Evolutionary conservation across 2,329 filamentous ascomycete species (phyloP), one percentile per base, ranked within the genome.

Genomic region (Orbilia oligospora): DNA sequence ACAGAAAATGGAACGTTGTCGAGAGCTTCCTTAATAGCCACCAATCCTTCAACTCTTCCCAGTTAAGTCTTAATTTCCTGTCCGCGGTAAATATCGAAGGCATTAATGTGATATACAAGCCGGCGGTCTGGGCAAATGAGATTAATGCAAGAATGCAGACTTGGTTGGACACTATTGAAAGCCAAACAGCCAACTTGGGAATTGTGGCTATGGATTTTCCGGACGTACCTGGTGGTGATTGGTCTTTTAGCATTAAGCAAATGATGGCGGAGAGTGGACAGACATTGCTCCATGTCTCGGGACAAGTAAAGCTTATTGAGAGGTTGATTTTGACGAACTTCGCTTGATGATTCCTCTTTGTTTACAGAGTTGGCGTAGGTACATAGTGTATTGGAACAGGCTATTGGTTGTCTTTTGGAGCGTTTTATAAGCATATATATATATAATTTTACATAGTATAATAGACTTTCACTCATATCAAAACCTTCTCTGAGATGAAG

Each of bases 201-300:
- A 48, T 71, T 22, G 67, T 71, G 2, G 67, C 55, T 27, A 71
- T 71, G 67, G 67, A 71, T 38, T 71, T 71, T n/a, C 67, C 67
- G 6, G 67, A 71, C 22, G 55, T 53, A 3, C 44, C 67, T 5
- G 24, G 67, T 44, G 44, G 67, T 9, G 67, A 41, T 41, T 71
- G 67, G 67, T 20, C 48, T 14, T 63, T 63, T 44, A 24, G 14
- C 2, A 20, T 64, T 6, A 71, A 71, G 20, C n/a, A 63, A 44
- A 55, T 55, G 27, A 71, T 71, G n/a, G 6, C 38, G 16, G 18
- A 14, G 55, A 71, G 67, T 24, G 67, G 67, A 1, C 67, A 71
- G 44, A 27, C 24, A 8, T 64, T 71, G 44, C 12, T 71, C 16
- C 55, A 64, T 53, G 27, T 71, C 4, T 24, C 41, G 12, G 67